Evolutionary conservation across 2,329 filamentous ascomycete species (phyloP).

Genomic region (Metarhizium robertsii): DNA sequence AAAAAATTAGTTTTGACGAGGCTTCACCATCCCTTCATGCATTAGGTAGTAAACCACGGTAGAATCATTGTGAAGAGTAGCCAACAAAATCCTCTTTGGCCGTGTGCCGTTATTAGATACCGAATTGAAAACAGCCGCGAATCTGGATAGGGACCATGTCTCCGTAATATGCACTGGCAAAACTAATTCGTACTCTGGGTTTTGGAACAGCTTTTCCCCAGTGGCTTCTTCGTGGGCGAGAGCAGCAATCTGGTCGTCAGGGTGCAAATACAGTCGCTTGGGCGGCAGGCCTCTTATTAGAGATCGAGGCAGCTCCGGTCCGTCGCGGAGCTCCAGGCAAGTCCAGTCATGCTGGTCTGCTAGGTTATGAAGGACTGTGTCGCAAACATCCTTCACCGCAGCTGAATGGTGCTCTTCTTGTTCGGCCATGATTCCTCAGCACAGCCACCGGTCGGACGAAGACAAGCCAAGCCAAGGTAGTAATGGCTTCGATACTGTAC

Average conservation of each 20-base stretch:
- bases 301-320: constrained; percentile 39
- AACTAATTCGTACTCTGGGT: constrained; percentile 64
- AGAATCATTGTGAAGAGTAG: constrained; percentile 69
- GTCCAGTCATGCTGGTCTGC: constrained; percentile 70
- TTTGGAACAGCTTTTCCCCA: constrained; percentile 34
- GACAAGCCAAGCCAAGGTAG: not conserved
- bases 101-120: constrained; percentile 36
- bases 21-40: constrained; percentile 81
- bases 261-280: constrained; percentile 65
- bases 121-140: constrained; percentile 62
- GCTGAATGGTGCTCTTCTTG: not conserved
- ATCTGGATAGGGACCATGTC: constrained; percentile 57
- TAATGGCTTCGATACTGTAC: not conserved
- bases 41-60: constrained; percentile 79
- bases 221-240: constrained; percentile 49
- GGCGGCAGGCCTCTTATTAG: constrained; percentile 67
- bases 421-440: not conserved
- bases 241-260: constrained; percentile 70
- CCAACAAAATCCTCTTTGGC: constrained; percentile 63
- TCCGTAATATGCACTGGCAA: constrained; percentile 64
- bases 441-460: not conserved
- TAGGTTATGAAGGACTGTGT: constrained; percentile 59
- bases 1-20: constrained; percentile 58
- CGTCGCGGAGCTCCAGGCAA: constrained; percentile 44
- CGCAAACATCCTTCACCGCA: constrained; percentile 15